Evolutionary conservation across 305 asterid genomes (phyloP).

Genomic region (Rubia balearica): DNA sequence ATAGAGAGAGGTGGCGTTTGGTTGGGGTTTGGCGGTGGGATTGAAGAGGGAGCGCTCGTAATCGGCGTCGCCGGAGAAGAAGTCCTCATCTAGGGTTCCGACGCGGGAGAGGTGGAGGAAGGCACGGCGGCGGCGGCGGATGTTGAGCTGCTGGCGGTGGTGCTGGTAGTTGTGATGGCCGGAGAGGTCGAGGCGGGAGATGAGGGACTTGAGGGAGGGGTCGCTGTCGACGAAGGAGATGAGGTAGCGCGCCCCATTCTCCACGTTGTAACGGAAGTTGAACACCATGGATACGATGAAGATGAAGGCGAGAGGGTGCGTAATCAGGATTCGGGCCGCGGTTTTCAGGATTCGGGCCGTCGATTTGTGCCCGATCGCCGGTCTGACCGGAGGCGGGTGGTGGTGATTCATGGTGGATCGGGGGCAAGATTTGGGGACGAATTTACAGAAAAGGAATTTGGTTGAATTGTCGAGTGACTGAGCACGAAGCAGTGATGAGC

Average conservation of each 20-base stretch:
- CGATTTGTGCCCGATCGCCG: constrained; percentile 41
- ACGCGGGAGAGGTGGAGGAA: constrained; percentile 41
- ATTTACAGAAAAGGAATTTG: neutral
- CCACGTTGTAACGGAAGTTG: constrained; percentile 77
- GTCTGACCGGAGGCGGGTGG: constrained; percentile 21
- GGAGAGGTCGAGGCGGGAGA: constrained; percentile 67
- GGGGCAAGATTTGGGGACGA: constrained; percentile 5
- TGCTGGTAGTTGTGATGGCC: constrained; percentile 25
- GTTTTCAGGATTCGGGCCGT: constrained; percentile 59
- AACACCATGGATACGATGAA: constrained; percentile 59
- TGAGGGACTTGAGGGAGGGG: constrained; percentile 65
- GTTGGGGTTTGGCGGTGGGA: constrained; percentile 31
- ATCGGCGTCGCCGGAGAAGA: constrained; percentile 36
- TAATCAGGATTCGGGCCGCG: constrained; percentile 35
- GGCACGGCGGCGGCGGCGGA: constrained; percentile 52
- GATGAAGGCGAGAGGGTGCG: constrained; percentile 52
- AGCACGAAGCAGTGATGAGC: neutral
- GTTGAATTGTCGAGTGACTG: neutral
- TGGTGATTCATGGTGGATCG: constrained; percentile 23
- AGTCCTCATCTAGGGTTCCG: too few species aligned
- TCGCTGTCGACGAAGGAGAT: constrained; percentile 63
- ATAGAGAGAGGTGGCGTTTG: constrained; percentile 19
- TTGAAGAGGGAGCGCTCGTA: constrained; percentile 57
- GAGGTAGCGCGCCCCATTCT: constrained; percentile 63
- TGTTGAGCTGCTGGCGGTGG: constrained; percentile 31